Conservation (phyloP, 192 early-diverging fungal genomes). For the Diversispora eburnea region DNA sequence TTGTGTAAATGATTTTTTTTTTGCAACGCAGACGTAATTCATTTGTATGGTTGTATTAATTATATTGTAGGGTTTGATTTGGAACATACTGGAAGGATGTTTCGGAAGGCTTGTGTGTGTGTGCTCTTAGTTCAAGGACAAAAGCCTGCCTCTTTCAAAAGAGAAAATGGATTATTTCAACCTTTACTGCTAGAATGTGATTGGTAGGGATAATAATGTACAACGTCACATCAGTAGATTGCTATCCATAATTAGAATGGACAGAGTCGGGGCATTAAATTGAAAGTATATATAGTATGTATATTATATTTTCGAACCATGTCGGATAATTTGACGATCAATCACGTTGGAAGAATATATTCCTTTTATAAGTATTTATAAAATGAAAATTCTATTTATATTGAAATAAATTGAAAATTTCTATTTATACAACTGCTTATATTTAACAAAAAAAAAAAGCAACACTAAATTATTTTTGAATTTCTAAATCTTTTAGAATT, state of each 20-base stretch:
- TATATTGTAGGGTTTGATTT: slow-evolving; percentile 20
- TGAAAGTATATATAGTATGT: too few relatives aligned
- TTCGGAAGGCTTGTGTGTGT: slow-evolving; percentile 17
- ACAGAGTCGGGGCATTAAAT: neutral
- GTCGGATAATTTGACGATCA: too few relatives aligned
- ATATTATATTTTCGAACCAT: too few relatives aligned
- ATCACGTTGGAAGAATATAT: too few relatives aligned
- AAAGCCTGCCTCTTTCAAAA: slow-evolving; percentile 25
- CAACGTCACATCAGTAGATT: slow-evolving; percentile 16
- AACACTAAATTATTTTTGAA: too few relatives aligned
- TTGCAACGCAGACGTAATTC: slow-evolving; percentile 25
- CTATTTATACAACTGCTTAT: too few relatives aligned
- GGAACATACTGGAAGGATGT: slow-evolving; percentile 18
- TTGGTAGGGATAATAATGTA: slow-evolving; percentile 7
- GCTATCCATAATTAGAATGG: neutral
- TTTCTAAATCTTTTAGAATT: too few relatives aligned
- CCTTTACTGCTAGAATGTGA: slow-evolving; percentile 15
- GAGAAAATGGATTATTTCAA: slow-evolving; percentile 19
- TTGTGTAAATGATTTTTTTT: slow-evolving; percentile 18
- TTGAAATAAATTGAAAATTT: too few relatives aligned
- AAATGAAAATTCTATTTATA: too few relatives aligned
- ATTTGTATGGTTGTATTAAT: slow-evolving; percentile 23
- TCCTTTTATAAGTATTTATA: too few relatives aligned
- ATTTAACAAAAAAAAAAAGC: too few relatives aligned
- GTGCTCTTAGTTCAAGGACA: slow-evolving; percentile 11